Conservation (phyloP, 768 basidiomycete genomes). For the Trametes gibbosa region DNA sequence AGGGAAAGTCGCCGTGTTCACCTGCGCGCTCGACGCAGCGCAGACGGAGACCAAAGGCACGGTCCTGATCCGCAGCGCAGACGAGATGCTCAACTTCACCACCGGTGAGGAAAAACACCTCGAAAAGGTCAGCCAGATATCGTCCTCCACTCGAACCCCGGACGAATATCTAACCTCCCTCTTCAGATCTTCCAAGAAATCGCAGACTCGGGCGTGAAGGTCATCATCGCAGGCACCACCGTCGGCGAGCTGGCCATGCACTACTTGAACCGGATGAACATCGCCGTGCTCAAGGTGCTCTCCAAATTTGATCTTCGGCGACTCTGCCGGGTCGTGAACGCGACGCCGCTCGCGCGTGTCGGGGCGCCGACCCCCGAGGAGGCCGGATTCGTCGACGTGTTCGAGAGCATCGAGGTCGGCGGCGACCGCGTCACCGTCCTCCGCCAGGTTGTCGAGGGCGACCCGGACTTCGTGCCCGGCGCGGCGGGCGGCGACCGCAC, state of each 20-base stretch:
- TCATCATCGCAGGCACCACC: constrained; percentile 89
- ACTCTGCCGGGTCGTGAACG: constrained; percentile 91
- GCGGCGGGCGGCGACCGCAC: constrained; percentile 59
- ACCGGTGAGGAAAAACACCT: constrained; percentile 94
- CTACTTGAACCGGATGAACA: constrained; percentile 90
- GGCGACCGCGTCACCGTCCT: constrained; percentile 98
- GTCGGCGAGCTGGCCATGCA: constrained; percentile 96
- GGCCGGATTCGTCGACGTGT: constrained; percentile 88
- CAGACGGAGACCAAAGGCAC: constrained; percentile 99
- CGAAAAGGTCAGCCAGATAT: constrained; percentile 59
- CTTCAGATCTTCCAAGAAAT: constrained; percentile 93
- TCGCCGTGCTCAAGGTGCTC: constrained; percentile 94
- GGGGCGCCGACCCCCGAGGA: constrained; percentile 97
- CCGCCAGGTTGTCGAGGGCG: constrained; percentile 71
- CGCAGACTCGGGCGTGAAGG: constrained; percentile 89
- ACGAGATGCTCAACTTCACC: constrained; percentile 97
- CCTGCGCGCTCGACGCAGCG: constrained; percentile 85
- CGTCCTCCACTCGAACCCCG: neutral
- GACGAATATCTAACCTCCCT: neutral
- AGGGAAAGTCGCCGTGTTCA: constrained; percentile 95
- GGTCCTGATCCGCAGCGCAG: constrained; percentile 90
- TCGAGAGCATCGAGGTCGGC: constrained; percentile 95
- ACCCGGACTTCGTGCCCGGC: constrained; percentile 57
- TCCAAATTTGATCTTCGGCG: constrained; percentile 98
- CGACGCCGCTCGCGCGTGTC: constrained; percentile 92